Evolutionary conservation across 2,329 filamentous ascomycete genomes (phyloP), one percentile per base, ranked within the genome.

Genomic region (Aspergillus tanneri): DNA sequence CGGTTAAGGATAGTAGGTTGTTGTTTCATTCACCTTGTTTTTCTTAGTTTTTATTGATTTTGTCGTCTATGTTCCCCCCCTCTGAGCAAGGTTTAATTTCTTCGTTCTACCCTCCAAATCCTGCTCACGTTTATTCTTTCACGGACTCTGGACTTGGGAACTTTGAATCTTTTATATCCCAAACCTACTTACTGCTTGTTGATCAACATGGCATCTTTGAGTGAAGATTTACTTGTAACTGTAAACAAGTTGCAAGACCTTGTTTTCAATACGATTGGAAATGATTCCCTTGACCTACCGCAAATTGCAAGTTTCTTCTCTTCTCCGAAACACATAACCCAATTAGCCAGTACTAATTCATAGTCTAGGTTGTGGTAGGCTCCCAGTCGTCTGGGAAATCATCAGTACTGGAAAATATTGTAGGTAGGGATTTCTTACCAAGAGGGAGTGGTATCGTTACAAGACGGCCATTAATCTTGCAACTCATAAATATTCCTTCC

Each of bases 221-320:
- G 93, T 68, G 93, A 99, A 74, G 91, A 99, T 74, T 79, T 99
- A 73, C 83, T 99, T 70, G 84, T 83, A 62, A 95, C 90, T 57
- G 93, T 99, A 76, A 99, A 99, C 80, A 95, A 95, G 79, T 81
- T 99, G 66, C 93, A 99, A 74, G 93, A 97, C 73, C 77, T 99
- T 67, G 93, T 99, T 66, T 99, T 99, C 79, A 99, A 99, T 77
- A 99, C 93, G 60, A 99, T 99, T 72, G 93, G 93, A 73, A 97
- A 91, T 77, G 93, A 99, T 73, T 97, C 92, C 44, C 82, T 99
- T 53, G 93, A 99, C 74, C 78, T 99, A 49, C 93, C 93, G 50
- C 93, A 99, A 76, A 99, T 99, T 80, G 93, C 96, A 85, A 67
- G 84, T 77, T 19, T 10, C 27, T 25, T 34, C 21, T n/a, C n/a